phyloP scores from a whole-genome alignment of 2,329 filamentous ascomycete species.

The Ceratocystis papillata region DNA sequence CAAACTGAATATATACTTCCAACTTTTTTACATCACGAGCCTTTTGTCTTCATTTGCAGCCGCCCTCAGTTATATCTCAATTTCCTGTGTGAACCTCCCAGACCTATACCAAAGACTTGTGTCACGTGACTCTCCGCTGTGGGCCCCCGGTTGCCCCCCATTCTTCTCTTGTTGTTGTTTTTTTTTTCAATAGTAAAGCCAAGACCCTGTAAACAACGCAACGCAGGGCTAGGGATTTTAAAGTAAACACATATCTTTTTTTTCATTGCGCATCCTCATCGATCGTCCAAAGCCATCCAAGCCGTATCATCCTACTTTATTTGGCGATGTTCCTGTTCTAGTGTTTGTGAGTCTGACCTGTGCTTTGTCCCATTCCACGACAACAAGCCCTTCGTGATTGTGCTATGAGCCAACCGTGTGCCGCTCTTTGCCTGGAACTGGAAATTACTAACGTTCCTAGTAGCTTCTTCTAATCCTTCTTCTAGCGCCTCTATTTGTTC shows the following conservation, averaged over 20 bases:
- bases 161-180: slow-evolving; percentile 7
- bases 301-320: background rate
- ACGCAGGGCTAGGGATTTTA: background rate
- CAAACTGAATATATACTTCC: too few relatives aligned
- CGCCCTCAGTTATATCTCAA: too few relatives aligned
- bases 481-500: too few relatives aligned
- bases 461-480: slow-evolving; percentile 1
- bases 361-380: background rate
- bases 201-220: slow-evolving; percentile 7
- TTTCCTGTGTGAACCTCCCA: background rate
- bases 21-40: too few relatives aligned
- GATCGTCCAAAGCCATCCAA: background rate
- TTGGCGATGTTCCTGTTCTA: background rate
- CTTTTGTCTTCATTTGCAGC: too few relatives aligned
- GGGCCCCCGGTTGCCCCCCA: slow-evolving; percentile 4
- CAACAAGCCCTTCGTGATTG: background rate
- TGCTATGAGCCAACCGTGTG: background rate
- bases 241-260: slow-evolving; percentile 8
- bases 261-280: background rate
- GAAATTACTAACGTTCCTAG: background rate
- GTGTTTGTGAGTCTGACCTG: slow-evolving; percentile 12
- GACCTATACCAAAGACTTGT: background rate
- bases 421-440: too few relatives aligned
- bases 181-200: background rate
- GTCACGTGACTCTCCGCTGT: background rate